Evolutionary conservation across 805 yeast species (phyloP).

Genomic region (Brettanomyces custersianus): DNA sequence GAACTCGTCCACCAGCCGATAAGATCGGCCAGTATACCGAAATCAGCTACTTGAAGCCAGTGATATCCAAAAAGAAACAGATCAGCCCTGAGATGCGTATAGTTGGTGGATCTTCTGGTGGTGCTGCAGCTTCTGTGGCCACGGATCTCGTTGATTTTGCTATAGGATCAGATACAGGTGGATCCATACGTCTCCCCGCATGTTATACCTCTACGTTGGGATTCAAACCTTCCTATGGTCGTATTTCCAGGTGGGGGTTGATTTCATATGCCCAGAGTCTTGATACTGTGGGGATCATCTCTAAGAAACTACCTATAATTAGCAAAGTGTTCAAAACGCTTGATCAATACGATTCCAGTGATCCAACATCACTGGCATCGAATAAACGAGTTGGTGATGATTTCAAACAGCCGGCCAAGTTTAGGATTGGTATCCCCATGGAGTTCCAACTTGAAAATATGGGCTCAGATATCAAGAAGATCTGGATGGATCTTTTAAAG

Average conservation of each 20-base stretch:
- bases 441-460: constrained; percentile 57
- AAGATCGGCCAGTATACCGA: not conserved
- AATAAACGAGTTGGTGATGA: constrained; percentile 23
- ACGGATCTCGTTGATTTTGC: constrained; percentile 62
- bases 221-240: constrained; percentile 89
- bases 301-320: constrained; percentile 38
- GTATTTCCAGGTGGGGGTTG: constrained; percentile 88
- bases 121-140: constrained; percentile 89
- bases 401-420: constrained; percentile 5
- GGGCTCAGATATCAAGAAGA: constrained; percentile 33
- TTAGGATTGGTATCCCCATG: constrained; percentile 63
- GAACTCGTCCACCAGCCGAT: not conserved
- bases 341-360: constrained; percentile 58
- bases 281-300: constrained; percentile 85
- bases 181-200: constrained; percentile 89
- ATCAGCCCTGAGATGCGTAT: constrained; percentile 25
- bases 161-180: constrained; percentile 96
- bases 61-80: constrained; percentile 8
- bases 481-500: constrained; percentile 39
- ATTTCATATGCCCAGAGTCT: constrained; percentile 87
- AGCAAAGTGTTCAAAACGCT: constrained; percentile 44
- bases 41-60: constrained; percentile 12
- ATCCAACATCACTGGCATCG: constrained; percentile 60
- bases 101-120: constrained; percentile 94
- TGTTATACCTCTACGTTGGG: constrained; percentile 79